Base-by-base conservation (phyloP, 1,284 basidiomycete genomes). In the Pascua sp. region DNA sequence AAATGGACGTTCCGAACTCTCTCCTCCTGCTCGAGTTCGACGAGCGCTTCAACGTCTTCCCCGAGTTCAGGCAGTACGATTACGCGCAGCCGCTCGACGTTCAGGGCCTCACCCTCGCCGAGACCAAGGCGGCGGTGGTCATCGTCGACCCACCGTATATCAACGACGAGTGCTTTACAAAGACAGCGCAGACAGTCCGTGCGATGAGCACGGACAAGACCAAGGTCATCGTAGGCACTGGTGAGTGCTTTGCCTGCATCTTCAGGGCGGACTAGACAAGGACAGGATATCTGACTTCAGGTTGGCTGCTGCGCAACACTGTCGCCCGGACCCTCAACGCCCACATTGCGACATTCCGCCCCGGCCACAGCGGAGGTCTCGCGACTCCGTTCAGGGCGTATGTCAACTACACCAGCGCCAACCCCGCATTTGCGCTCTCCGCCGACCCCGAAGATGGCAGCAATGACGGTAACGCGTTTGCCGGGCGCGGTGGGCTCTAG, bases 11-110 rank as follows among this genome's bases (percentile, higher is more conserved):
- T 11, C 40, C 51, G 15, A 60, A 56, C 51, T 48, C 40, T n/a
- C 58, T 60, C 13, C 17, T 60, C 5, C 51, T 60, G 9, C 54
- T 60, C 39, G 58, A 60, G 47, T 50, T 47, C 11, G 58, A 60
- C 58, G 10, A 43, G 8, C 58, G 58, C n/a, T 60, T 60, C 32
- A 39, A 49, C 40, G 51, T 60, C 15, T 60, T 56, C 51, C 38
- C 53, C 47, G 58, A 60, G 51, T 60, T 56, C 47, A 43, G 16
- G 16, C 10, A 18, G 9, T 60, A 60, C 54, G 58, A 60, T 44
- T 56, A 50, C 48, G 38, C n/a, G 15, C 42, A 42, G 15, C 58
- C 58, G 4, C 54, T 53, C 18, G 38, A 38, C n/a, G 47, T 60
- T 10, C 39, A 24, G 9, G 42, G 38, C 10, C 24, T 59, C 13